phyloP scores from a whole-genome alignment of 1,284 basidiomycete genomes.

The Thelephora terrestris region DNA sequence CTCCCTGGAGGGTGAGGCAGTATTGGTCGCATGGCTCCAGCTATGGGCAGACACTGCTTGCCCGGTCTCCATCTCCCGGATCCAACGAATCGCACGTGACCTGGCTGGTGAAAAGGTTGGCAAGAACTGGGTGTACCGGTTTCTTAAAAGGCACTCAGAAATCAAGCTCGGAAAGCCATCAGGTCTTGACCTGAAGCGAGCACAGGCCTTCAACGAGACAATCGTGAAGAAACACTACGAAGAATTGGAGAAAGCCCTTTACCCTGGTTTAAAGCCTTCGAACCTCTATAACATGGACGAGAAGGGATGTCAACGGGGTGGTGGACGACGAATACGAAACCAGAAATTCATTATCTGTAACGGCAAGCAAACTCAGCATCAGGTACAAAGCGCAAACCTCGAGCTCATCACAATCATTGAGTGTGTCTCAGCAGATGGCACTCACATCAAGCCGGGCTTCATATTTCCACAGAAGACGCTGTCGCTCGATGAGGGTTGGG shows the following conservation, averaged over 20 bases:
- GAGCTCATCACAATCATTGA: constrained; percentile 25
- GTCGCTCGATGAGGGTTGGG: constrained; percentile 13
- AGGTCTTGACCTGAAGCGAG: constrained; percentile 13
- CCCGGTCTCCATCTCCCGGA: too few species aligned
- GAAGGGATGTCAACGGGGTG: constrained; percentile 20
- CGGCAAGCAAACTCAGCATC: constrained; percentile 4
- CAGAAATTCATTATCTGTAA: neutral
- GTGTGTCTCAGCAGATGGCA: constrained; percentile 19
- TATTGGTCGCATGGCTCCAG: too few species aligned
- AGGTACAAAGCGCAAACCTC: constrained; percentile 14
- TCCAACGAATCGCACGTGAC: too few species aligned
- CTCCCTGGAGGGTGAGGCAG: too few species aligned
- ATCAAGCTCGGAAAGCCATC: constrained; percentile 7
- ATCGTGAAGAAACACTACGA: constrained; percentile 12
- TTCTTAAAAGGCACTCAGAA: constrained; percentile 8
- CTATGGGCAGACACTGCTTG: too few species aligned
- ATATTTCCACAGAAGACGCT: constrained; percentile 22
- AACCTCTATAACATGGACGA: constrained; percentile 32
- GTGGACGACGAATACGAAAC: constrained; percentile 10
- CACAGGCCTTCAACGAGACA: constrained; percentile 9
- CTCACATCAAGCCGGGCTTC: constrained; percentile 17
- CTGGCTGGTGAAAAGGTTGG: too few species aligned
- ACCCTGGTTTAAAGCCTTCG: neutral
- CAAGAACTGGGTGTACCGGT: constrained; percentile 5
- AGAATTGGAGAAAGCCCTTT: constrained; percentile 6